phyloP scores from a whole-genome alignment of 192 early-diverging fungal species.

The Dimargaris xerosporica region DNA sequence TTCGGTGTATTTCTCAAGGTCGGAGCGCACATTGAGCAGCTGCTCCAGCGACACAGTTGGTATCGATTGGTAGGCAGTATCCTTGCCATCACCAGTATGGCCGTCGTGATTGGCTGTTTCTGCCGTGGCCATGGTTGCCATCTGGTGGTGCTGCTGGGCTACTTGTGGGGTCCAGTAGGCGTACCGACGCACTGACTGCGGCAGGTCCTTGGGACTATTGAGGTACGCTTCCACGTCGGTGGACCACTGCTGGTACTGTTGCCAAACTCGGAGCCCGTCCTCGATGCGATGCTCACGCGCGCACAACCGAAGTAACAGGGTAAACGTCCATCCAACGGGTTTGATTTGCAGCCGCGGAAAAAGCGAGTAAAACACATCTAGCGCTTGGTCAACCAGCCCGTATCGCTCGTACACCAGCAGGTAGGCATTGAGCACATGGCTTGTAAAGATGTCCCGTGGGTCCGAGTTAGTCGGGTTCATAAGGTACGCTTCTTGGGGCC shows the following conservation, averaged over 20 bases:
- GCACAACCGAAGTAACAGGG: slow-evolving; percentile 37
- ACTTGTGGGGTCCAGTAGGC: not conserved
- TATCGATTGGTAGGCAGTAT: not conserved
- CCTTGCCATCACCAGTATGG: not conserved
- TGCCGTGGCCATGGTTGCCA: slow-evolving; percentile 3
- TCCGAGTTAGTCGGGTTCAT: slow-evolving; percentile 16
- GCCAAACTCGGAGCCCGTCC: slow-evolving; percentile 49
- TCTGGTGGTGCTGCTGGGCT: not conserved
- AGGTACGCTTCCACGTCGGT: slow-evolving; percentile 17
- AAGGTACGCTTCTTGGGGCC: slow-evolving; percentile 9
- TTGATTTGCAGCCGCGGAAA: slow-evolving; percentile 31
- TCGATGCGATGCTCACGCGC: slow-evolving; percentile 40
- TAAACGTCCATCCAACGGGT: slow-evolving; percentile 46
- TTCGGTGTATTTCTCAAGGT: slow-evolving; percentile 21
- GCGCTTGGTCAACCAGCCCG: slow-evolving; percentile 26
- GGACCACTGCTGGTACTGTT: slow-evolving; percentile 46
- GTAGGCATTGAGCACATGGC: slow-evolving; percentile 40
- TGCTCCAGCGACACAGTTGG: slow-evolving; percentile 11
- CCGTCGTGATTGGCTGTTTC: slow-evolving; percentile 7
- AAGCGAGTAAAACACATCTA: slow-evolving; percentile 29
- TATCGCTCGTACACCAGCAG: slow-evolving; percentile 38
- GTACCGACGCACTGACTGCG: too few relatives aligned
- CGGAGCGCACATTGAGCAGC: slow-evolving; percentile 21
- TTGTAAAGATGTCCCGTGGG: slow-evolving; percentile 16
- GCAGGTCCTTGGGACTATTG: slow-evolving; percentile 13